Conservation (phyloP, 495 filamentous ascomycete species). For the Articulospora tetracladia region DNA sequence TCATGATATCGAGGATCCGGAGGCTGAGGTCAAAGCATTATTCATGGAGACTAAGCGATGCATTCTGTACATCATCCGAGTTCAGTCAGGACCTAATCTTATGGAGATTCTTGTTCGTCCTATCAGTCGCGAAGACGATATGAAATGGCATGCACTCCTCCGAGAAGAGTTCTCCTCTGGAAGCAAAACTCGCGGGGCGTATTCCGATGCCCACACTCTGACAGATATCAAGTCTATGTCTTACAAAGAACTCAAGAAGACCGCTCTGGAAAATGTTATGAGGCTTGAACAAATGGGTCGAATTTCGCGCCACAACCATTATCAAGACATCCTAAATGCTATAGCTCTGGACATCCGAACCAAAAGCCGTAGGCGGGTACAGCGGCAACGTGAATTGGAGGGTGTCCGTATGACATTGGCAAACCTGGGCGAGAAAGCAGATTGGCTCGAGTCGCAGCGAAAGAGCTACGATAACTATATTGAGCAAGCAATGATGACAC, state of each 20-base stretch:
- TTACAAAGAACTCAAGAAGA: constrained; percentile 89
- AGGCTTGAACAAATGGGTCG: constrained; percentile 77
- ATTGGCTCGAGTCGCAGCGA: constrained; percentile 88
- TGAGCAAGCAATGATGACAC: constrained; percentile 97
- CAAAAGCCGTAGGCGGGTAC: constrained; percentile 87
- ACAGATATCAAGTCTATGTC: constrained; percentile 85
- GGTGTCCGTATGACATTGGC: constrained; percentile 78
- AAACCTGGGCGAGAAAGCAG: constrained; percentile 86
- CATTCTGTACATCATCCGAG: constrained; percentile 94
- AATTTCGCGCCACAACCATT: constrained; percentile 86
- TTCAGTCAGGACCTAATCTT: constrained; percentile 87
- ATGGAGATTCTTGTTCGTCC: constrained; percentile 94
- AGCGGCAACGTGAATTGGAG: constrained; percentile 86
- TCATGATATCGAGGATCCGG: constrained; percentile 88
- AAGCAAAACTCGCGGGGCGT: constrained; percentile 72
- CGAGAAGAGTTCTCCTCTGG: constrained; percentile 73
- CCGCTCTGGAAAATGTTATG: constrained; percentile 91
- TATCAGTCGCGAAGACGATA: constrained; percentile 81
- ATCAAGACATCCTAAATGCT: constrained; percentile 94
- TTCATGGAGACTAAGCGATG: constrained; percentile 99
- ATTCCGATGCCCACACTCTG: constrained; percentile 82
- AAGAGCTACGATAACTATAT: constrained; percentile 99
- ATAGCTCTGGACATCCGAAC: constrained; percentile 96
- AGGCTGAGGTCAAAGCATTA: constrained; percentile 83
- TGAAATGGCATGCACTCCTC: constrained; percentile 78